Evolutionary conservation across 1,284 basidiomycete species (phyloP), one percentile per base, ranked within the genome.

Genomic region (Fomes fomentarius): DNA sequence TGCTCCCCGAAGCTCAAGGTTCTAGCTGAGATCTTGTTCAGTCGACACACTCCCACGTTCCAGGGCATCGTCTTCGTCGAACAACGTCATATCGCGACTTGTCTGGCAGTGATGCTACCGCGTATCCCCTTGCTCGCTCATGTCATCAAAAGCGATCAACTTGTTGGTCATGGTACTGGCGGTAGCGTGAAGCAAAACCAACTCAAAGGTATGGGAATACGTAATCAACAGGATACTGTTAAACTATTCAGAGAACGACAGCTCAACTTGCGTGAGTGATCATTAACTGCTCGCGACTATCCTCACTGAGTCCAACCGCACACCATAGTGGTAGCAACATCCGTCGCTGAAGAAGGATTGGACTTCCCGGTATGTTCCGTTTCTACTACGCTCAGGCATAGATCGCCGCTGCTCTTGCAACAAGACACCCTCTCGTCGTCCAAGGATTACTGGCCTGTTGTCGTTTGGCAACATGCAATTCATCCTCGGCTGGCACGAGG

Each of bases 301-400:
- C 26, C 33, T 7, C 5, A 10, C 10, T n/a, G 9, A 4, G 22
- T 42, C 25, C n/a, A 2, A 15, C 26, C 41, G 17, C 40, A 40
- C 28, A 5, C 11, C 8, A 22, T 39, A 91, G 89, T 94, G 25
- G 77, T 94, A 56, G 89, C 91, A 3, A 94, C 92, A 0, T 85
- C 86, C 8, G 91, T 94, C 6, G 93, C 91, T 0, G 93, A 95
- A 72, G 92, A 94, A 74, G 93, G 92, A 0, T 78, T 94, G 24
- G 91, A 94, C 69, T 93, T 94, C 70, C 89, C 86, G 12, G 87
- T 88, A 65, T 48, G 79, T 4, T 14, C 53, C 34, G 28, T 24
- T 48, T 22, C 15, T 38, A 46, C 11, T 11, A 17, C 2, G 15
- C 11, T 37, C 34, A 53, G 49, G 30, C 33, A 39, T 46, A 35